Base-by-base conservation (phyloP, 83 land plant species). In the Diphasiastrum complanatum region DNA sequence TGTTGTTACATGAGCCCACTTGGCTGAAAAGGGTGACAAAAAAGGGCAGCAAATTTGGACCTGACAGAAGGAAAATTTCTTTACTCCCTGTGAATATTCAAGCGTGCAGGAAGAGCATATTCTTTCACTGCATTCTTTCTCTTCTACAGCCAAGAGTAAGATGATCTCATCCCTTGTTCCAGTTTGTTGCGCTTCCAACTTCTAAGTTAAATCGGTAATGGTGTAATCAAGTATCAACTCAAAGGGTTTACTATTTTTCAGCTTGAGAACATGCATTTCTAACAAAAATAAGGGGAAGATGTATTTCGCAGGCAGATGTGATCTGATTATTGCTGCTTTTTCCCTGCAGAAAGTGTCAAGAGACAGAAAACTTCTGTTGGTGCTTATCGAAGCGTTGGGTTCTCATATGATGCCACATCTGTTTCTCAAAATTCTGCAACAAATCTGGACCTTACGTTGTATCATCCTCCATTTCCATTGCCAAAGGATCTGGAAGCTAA, bases 131-230 rank as follows among this genome's bases (percentile, higher is more conserved):
- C 75, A 66, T 76, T 78, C 60, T 49, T 72, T 36, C 66, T 4
- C 56, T 70, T 55, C 68, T 76, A 33, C 59, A 56, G 36, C 27
- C 71, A 70, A 82, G 74, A 76, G 93, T 87, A 87, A 87, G 93
- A 61, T 23, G 72, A 53, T 77, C 70, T 20, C 47, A 8, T 48
- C 51, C 64, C 45, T 14, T 5, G 11, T 49, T 41, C 33, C 18
- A 45, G 16, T 14, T 45, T 47, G 5, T 25, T 25, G 18, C 50
- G 18, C 24, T 47, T 25, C 23, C 10, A 19, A 25, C 23, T 5
- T 47, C 50, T 47, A 5, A 19, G 24, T 47, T 18, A 37, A 37
- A 11, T 8, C 16, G 5, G 6, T 49, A 8, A 5, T 5, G 19
- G 19, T 49, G 8, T 16, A 11, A 8, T 49, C 8, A 49, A 10